phyloP scores from a whole-genome alignment of 176 grass and related monocot genomes.

The Rhynchospora breviuscula region DNA sequence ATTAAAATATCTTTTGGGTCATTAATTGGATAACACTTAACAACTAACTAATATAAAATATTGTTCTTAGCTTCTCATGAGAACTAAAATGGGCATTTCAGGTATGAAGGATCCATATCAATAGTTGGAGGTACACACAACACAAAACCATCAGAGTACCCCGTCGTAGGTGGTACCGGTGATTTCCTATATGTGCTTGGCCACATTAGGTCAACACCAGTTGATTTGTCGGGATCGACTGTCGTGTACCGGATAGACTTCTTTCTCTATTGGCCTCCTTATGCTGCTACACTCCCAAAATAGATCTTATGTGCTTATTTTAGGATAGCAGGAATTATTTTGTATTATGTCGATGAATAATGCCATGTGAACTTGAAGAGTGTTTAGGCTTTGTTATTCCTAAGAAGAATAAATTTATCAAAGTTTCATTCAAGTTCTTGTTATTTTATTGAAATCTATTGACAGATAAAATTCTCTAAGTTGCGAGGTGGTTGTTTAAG shows the following conservation, averaged over 20 bases:
- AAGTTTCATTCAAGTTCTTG: not conserved
- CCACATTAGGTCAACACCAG: conserved; percentile 44
- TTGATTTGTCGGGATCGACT: conserved; percentile 17
- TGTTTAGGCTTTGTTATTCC: not conserved
- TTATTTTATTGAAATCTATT: not conserved
- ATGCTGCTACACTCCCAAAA: conserved; percentile 16
- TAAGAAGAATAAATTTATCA: not conserved
- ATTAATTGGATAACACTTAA: not conserved
- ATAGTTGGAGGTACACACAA: conserved; percentile 60
- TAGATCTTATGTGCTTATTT: conserved; percentile 4
- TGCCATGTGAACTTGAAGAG: not conserved
- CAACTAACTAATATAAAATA: not conserved
- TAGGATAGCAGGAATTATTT: not conserved
- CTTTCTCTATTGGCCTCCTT: conserved; percentile 35
- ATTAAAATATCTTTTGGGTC: not conserved
- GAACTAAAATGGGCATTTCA: not conserved
- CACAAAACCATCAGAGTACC: conserved; percentile 48
- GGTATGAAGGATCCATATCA: conserved; percentile 54
- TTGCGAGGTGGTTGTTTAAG: not conserved
- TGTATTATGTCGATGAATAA: conserved; percentile 13
- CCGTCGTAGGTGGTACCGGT: conserved; percentile 43
- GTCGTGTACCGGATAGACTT: conserved; percentile 39
- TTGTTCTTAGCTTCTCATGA: not conserved
- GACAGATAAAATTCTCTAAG: not conserved
- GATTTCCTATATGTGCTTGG: conserved; percentile 50